Evolutionary conservation across 2,329 filamentous ascomycete species (phyloP).

Genomic region (Diaporthe capsici): DNA sequence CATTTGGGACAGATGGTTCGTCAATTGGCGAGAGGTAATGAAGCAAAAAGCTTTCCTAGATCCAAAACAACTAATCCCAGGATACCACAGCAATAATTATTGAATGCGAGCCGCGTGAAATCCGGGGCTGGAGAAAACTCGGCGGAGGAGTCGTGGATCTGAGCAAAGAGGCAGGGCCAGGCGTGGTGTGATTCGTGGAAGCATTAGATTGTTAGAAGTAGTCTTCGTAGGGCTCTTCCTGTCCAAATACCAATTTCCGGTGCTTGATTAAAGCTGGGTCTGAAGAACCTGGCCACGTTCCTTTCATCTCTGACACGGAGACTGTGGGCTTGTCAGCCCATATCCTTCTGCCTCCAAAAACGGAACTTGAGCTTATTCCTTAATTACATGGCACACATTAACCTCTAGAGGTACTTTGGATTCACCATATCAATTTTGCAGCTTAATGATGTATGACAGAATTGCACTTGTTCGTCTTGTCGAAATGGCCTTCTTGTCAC

Average conservation of each 20-base stretch:
- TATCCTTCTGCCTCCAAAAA: too few species aligned
- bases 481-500: neutral
- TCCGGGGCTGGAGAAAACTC: too few species aligned
- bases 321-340: too few species aligned
- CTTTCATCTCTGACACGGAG: too few species aligned
- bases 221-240: neutral
- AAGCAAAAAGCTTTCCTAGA: too few species aligned
- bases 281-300: neutral
- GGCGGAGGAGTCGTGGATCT: neutral
- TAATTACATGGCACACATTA: too few species aligned
- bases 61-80: too few species aligned
- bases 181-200: neutral
- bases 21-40: rapidly evolving
- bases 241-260: too few species aligned
- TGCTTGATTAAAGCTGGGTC: neutral
- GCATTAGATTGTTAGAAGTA: neutral
- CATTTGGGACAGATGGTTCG: too few species aligned
- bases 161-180: neutral
- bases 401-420: neutral
- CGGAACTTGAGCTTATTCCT: too few species aligned
- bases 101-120: neutral
- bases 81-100: neutral
- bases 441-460: neutral
- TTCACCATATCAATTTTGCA: neutral
- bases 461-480: neutral